Evolutionary conservation across 2,329 filamentous ascomycete species (phyloP).

Genomic region (Thermothelomyces thermophilus): DNA sequence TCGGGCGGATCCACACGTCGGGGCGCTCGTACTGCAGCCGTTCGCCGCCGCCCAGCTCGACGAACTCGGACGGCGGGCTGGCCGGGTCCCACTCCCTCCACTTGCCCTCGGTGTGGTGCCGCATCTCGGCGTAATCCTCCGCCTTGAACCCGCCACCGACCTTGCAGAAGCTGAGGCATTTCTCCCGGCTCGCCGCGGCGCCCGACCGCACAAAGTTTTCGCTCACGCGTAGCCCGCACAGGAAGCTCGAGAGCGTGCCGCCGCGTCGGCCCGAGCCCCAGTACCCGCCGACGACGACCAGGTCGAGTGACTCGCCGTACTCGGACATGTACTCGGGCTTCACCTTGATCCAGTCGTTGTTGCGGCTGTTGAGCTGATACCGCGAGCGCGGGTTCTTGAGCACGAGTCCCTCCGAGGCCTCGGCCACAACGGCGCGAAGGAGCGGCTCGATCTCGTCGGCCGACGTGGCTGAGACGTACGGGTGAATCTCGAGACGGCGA

Average conservation of each 20-base stretch:
- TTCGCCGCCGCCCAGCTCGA: constrained; percentile 75
- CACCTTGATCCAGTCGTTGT: constrained; percentile 97
- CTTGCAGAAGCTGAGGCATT: constrained; percentile 92
- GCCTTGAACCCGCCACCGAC: constrained; percentile 89
- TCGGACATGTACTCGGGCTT: constrained; percentile 98
- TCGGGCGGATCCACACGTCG: constrained; percentile 88
- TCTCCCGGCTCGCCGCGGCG: constrained; percentile 51
- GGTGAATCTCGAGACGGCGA: constrained; percentile 76
- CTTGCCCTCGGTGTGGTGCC: constrained; percentile 80
- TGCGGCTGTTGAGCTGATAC: constrained; percentile 82
- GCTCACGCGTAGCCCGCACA: constrained; percentile 80
- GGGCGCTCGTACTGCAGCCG: constrained; percentile 66
- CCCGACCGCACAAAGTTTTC: constrained; percentile 57
- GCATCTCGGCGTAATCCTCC: constrained; percentile 76
- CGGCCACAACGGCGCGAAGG: constrained; percentile 75
- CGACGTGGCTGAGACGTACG: constrained; percentile 58
- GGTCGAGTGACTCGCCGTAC: constrained; percentile 88
- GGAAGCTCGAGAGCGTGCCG: constrained; percentile 73
- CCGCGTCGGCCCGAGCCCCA: constrained; percentile 83
- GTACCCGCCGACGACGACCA: constrained; percentile 84
- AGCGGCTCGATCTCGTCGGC: constrained; percentile 70
- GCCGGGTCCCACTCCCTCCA: constrained; percentile 81
- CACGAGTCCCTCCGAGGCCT: constrained; percentile 83
- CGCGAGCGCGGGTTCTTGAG: constrained; percentile 86
- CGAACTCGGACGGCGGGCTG: constrained; percentile 67